Evolutionary conservation across 1,284 basidiomycete species (phyloP).

Genomic region (Sphagnurus paluster): DNA sequence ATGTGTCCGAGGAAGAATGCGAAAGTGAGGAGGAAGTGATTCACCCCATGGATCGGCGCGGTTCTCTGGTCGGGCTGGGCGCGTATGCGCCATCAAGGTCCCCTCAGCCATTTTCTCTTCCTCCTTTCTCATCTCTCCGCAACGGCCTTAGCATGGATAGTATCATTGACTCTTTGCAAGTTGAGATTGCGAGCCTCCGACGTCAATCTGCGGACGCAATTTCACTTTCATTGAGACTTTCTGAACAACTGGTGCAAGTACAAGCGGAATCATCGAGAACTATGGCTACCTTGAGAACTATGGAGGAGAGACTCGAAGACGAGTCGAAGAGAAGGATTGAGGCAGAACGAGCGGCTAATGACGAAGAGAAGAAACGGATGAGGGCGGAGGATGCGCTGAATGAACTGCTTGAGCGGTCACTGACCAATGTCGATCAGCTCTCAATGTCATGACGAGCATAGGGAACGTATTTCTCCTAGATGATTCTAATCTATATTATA

Average conservation of each 20-base stretch:
- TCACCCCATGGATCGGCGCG: conserved; percentile 33
- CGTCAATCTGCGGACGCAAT: conserved; percentile 67
- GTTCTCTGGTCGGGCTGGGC: conserved; percentile 28
- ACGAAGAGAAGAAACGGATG: conserved; percentile 50
- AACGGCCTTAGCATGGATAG: conserved; percentile 32
- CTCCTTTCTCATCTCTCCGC: conserved; percentile 32
- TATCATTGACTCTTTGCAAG: conserved; percentile 57
- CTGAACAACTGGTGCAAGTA: conserved; percentile 63
- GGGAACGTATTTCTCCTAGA: no score
- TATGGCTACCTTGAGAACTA: conserved; percentile 49
- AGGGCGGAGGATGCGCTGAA: conserved; percentile 50
- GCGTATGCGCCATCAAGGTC: conserved; percentile 26
- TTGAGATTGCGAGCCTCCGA: conserved; percentile 59
- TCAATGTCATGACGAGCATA: conserved; percentile 2
- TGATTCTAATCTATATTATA: no score
- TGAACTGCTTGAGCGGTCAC: conserved; percentile 24
- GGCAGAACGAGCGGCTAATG: conserved; percentile 52
- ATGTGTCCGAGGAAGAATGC: conserved; percentile 45
- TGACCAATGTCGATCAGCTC: conserved; percentile 6
- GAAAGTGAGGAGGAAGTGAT: conserved; percentile 66
- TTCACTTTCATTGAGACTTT: conserved; percentile 56
- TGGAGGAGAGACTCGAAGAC: conserved; percentile 59
- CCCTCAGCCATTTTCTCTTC: conserved; percentile 28
- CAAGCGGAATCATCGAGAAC: conserved; percentile 57
- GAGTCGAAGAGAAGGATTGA: conserved; percentile 58